phyloP scores from a whole-genome alignment of 305 asterid species.

The Fraxinus greggii region DNA sequence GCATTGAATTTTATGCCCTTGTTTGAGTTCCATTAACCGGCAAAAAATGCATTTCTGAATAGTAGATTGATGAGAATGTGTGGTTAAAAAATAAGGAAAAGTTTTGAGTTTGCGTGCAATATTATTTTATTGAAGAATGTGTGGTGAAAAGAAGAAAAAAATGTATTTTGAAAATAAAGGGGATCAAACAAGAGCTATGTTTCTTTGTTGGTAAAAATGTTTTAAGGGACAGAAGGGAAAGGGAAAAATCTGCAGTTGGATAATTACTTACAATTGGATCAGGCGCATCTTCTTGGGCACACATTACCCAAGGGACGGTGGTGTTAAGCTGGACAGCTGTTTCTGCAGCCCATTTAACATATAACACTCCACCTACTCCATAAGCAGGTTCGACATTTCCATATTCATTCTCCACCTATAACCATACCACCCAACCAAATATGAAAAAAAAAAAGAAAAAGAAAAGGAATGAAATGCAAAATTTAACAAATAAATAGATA shows the following conservation, averaged over 20 bases:
- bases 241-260: neutral
- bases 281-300: slow-evolving; percentile 68
- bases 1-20: slow-evolving; percentile 6
- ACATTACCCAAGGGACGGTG: slow-evolving; percentile 89
- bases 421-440: neutral
- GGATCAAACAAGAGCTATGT: neutral
- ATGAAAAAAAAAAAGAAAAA: too few species aligned
- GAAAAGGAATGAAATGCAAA: neutral
- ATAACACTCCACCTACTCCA: slow-evolving; percentile 57
- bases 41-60: too few species aligned
- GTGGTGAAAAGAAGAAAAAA: too few species aligned
- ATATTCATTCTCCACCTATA: slow-evolving; percentile 80
- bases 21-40: too few species aligned
- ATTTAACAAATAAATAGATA: slow-evolving; percentile 9
- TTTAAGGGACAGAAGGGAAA: neutral
- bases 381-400: slow-evolving; percentile 75
- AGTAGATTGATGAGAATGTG: too few species aligned
- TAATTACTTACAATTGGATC: slow-evolving; percentile 60
- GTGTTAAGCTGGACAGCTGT: slow-evolving; percentile 67
- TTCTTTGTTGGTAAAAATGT: neutral
- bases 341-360: slow-evolving; percentile 86
- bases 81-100: too few species aligned
- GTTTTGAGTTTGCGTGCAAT: too few species aligned
- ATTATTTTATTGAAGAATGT: too few species aligned
- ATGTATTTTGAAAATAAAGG: too few species aligned